phyloP scores from a whole-genome alignment of 352 stramenopile species.

The Phytophthora melonis region DNA sequence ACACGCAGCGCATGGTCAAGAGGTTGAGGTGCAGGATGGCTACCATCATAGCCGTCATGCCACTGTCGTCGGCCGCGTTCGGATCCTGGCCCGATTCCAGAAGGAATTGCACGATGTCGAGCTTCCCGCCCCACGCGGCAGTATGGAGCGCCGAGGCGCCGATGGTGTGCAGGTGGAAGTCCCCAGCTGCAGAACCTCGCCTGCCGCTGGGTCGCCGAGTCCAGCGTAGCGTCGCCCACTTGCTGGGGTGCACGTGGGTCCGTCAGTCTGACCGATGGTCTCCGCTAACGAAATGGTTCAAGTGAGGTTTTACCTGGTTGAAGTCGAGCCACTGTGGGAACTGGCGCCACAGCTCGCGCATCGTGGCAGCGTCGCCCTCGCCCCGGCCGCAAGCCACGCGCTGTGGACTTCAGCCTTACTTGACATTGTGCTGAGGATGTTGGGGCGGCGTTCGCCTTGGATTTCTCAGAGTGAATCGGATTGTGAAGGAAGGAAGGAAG shows the following conservation, averaged over 20 bases:
- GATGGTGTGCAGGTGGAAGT: slow-evolving; percentile 33
- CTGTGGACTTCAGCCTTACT: slow-evolving; percentile 19
- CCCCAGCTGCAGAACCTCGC: slow-evolving; percentile 30
- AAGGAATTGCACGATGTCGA: slow-evolving; percentile 27
- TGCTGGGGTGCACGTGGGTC: background rate
- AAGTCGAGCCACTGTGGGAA: slow-evolving; percentile 38
- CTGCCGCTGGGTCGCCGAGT: slow-evolving; percentile 10
- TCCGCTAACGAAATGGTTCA: slow-evolving; percentile 1
- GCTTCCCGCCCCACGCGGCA: slow-evolving; percentile 25
- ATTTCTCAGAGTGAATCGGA: background rate
- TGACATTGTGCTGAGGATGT: background rate
- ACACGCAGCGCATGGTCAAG: slow-evolving; percentile 36
- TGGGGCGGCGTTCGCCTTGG: background rate
- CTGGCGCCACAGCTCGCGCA: slow-evolving; percentile 16
- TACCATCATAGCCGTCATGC: slow-evolving; percentile 41
- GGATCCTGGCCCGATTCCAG: slow-evolving; percentile 35
- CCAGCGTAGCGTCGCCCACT: slow-evolving; percentile 1
- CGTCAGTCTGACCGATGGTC: slow-evolving; percentile 4
- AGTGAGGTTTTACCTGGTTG: slow-evolving; percentile 26
- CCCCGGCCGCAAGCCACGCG: slow-evolving; percentile 32
- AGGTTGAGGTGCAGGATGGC: slow-evolving; percentile 36
- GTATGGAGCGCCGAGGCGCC: slow-evolving; percentile 41
- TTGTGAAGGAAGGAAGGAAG: background rate
- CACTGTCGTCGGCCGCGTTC: slow-evolving; percentile 21
- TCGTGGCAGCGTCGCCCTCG: slow-evolving; percentile 17